phyloP scores from a whole-genome alignment of 768 basidiomycete genomes.

The Lentinula sp. region DNA sequence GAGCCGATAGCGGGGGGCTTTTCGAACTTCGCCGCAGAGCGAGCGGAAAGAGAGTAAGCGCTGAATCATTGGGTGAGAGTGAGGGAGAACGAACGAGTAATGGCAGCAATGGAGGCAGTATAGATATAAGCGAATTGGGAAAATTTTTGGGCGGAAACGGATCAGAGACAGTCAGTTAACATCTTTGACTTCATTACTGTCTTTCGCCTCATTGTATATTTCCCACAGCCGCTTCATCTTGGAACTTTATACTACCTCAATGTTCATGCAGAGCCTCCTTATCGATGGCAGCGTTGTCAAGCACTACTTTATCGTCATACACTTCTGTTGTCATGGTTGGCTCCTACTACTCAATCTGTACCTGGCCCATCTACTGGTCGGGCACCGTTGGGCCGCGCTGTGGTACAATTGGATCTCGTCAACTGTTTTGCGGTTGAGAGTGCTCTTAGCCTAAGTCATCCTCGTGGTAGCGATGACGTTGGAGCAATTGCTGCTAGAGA shows the following conservation, averaged over 20 bases:
- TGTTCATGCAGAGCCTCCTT: conserved; percentile 77
- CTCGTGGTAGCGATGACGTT: conserved; percentile 76
- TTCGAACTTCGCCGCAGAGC: conserved; percentile 46
- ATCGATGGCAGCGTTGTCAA: conserved; percentile 77
- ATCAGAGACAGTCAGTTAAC: conserved; percentile 37
- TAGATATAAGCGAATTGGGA: conserved; percentile 6
- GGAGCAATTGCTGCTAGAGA: conserved; percentile 76
- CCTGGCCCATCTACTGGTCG: background rate
- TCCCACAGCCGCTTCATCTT: conserved; percentile 77
- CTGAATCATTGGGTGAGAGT: background rate
- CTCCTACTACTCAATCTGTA: conserved; percentile 51
- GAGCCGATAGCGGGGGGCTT: conserved; percentile 31
- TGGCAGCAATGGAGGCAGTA: background rate
- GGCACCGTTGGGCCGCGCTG: conserved; percentile 49
- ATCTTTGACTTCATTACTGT: conserved; percentile 6
- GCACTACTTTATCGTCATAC: conserved; percentile 80
- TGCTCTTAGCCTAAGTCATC: conserved; percentile 76
- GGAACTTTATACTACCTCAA: conserved; percentile 91
- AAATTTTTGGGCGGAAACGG: conserved; percentile 5
- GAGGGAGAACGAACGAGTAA: background rate
- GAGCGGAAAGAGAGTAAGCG: conserved; percentile 4
- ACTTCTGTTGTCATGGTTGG: conserved; percentile 83
- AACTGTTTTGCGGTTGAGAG: conserved; percentile 85
- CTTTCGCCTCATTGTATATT: conserved; percentile 15
- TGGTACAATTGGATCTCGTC: conserved; percentile 80